Conservation (phyloP, 495 filamentous ascomycete genomes). For the Penicillium paradoxum region DNA sequence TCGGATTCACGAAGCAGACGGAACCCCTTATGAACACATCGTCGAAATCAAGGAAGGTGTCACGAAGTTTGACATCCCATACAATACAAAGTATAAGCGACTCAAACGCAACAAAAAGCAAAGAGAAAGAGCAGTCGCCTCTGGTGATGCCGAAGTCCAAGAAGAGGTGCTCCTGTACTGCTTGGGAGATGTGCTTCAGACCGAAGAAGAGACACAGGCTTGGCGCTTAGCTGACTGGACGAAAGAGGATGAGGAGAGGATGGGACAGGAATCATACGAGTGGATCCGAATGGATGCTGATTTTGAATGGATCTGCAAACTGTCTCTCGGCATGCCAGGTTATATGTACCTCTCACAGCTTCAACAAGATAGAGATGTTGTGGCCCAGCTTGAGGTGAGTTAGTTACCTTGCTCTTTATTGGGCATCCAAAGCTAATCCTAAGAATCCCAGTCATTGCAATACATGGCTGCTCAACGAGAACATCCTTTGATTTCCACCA, state of each 20-base stretch:
- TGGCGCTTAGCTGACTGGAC: slow-evolving; percentile 89
- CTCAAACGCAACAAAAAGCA: slow-evolving; percentile 88
- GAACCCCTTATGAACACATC: slow-evolving; percentile 97
- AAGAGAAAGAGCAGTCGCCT: slow-evolving; percentile 67
- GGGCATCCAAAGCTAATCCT: background rate
- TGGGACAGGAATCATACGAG: slow-evolving; percentile 95
- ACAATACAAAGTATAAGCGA: slow-evolving; percentile 98
- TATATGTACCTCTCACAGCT: slow-evolving; percentile 98
- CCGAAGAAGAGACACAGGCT: slow-evolving; percentile 69
- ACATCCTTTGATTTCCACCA: slow-evolving; percentile 74
- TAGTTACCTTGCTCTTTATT: background rate
- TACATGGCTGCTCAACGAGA: slow-evolving; percentile 54
- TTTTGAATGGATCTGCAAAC: slow-evolving; percentile 92
- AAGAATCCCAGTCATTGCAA: slow-evolving; percentile 48
- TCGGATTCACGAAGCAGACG: slow-evolving; percentile 96
- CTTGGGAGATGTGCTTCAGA: slow-evolving; percentile 84
- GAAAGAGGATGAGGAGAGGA: slow-evolving; percentile 74
- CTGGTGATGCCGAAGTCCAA: slow-evolving; percentile 63
- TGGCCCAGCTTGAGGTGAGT: slow-evolving; percentile 79
- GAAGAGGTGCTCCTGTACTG: slow-evolving; percentile 89
- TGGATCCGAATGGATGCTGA: slow-evolving; percentile 98
- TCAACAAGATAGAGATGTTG: slow-evolving; percentile 94
- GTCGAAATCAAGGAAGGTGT: slow-evolving; percentile 85
- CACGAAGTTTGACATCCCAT: slow-evolving; percentile 86
- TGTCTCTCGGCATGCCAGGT: slow-evolving; percentile 71